Percentiles rank a stretch among this genome's conserved stretches.
Evolutionary conservation across 257 asterid genomes (phyloP).

Genomic region (Plantago elongata): DNA sequence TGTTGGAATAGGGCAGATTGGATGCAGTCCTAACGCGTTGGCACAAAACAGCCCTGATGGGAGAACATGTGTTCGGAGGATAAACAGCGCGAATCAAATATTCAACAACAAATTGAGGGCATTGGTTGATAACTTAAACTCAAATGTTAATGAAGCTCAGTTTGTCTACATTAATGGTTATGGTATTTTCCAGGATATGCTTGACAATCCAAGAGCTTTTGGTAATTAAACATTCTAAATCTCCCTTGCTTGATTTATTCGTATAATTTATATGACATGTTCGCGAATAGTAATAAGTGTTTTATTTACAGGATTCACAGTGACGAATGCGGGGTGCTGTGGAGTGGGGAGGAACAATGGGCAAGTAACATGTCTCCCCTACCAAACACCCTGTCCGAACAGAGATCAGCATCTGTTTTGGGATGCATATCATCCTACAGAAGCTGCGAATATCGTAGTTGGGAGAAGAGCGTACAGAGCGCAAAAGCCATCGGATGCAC

Average conservation of each 20-base stretch:
- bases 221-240: constrained; percentile 30
- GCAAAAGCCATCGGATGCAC: constrained; percentile 55
- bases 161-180: constrained; percentile 72
- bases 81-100: constrained; percentile 62
- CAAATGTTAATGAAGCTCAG: constrained; percentile 47
- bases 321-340: constrained; percentile 84
- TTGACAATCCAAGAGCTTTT: constrained; percentile 54
- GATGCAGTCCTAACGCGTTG: constrained; percentile 91
- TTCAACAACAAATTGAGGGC: constrained; percentile 56
- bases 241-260: neutral
- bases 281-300: neutral
- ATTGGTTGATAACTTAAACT: constrained; percentile 65
- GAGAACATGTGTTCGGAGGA: constrained; percentile 54
- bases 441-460: constrained; percentile 63
- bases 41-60: constrained; percentile 96
- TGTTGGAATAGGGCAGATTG: constrained; percentile 77
- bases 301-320: constrained; percentile 55
- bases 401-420: constrained; percentile 64
- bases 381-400: constrained; percentile 59
- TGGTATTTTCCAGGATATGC: constrained; percentile 75
- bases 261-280: neutral
- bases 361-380: constrained; percentile 83
- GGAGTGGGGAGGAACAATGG: constrained; percentile 96
- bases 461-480: constrained; percentile 79
- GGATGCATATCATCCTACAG: constrained; percentile 91